phyloP scores from a whole-genome alignment of 108 stramenopile genomes.

The Cyclostephanos tholiformis region DNA sequence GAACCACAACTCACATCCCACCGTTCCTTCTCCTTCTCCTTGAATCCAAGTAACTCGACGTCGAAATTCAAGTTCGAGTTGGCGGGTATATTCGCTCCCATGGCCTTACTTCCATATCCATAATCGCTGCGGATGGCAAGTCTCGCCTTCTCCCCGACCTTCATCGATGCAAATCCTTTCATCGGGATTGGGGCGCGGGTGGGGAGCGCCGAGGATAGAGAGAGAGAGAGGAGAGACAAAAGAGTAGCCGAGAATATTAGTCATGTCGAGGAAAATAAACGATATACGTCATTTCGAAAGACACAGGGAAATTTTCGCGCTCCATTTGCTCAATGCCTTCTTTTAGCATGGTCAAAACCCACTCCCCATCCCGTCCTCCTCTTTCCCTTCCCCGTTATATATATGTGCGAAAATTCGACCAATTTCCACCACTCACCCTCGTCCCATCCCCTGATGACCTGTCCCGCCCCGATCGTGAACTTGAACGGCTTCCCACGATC shows the following conservation, averaged over 20 bases:
- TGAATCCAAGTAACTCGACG: constrained; percentile 91
- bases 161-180: constrained; percentile 85
- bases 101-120: constrained; percentile 88
- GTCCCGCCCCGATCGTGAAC: constrained; percentile 91
- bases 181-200: constrained; percentile 3
- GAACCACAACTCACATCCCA: constrained; percentile 74
- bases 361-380: neutral
- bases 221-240: neutral
- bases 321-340: neutral
- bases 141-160: constrained; percentile 86
- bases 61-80: constrained; percentile 91
- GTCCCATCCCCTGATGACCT: constrained; percentile 98
- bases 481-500: constrained; percentile 94
- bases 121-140: constrained; percentile 82
- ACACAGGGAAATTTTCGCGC: too few species aligned
- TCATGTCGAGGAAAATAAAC: too few species aligned
- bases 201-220: neutral
- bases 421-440: constrained; percentile 54
- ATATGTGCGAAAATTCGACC: too few species aligned
- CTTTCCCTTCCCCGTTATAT: too few species aligned
- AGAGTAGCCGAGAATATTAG: too few species aligned
- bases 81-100: constrained; percentile 90
- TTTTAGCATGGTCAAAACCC: too few species aligned
- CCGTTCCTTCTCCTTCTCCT: constrained; percentile 83
- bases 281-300: too few species aligned